A percentile compares a stretch with the other conserved stretches of the same genome.
Evolutionary conservation across 208 protist species (phyloP).

Genomic region (Acanthamoeba royreba): DNA sequence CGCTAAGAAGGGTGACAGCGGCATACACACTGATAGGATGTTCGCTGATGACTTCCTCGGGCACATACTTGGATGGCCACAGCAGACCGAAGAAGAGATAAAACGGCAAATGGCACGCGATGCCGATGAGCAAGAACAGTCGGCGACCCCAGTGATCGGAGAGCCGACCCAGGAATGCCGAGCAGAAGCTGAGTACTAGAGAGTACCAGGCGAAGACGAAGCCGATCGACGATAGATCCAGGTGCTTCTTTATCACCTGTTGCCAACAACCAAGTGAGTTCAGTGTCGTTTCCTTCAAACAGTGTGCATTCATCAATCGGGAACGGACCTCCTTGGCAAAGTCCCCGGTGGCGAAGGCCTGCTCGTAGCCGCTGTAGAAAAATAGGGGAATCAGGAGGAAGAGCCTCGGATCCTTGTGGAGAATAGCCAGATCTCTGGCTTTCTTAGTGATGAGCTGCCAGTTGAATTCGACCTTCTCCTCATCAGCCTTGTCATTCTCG

Average conservation of each 20-base stretch:
- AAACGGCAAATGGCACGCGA: background rate
- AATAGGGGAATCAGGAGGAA: constrained; percentile 4
- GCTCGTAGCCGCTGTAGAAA: constrained; percentile 5
- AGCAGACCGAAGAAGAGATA: background rate
- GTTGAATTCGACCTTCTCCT: background rate
- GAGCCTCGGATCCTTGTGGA: background rate
- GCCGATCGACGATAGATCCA: background rate
- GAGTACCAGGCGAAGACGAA: background rate
- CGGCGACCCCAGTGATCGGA: background rate
- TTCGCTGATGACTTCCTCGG: background rate
- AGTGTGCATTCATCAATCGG: background rate
- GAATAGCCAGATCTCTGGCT: background rate
- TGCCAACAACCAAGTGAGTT: no score
- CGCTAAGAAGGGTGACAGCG: background rate
- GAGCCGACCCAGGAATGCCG: background rate
- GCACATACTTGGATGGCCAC: background rate
- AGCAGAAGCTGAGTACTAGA: background rate
- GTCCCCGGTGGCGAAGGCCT: background rate
- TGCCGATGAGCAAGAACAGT: background rate
- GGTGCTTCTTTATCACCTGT: background rate
- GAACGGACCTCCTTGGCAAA: background rate
- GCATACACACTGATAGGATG: background rate
- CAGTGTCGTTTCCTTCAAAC: background rate
- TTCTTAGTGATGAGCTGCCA: background rate
- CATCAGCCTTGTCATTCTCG: no score